Evolutionary conservation across 192 early-diverging fungal species (phyloP).

Genomic region (Spinellus fusiger): DNA sequence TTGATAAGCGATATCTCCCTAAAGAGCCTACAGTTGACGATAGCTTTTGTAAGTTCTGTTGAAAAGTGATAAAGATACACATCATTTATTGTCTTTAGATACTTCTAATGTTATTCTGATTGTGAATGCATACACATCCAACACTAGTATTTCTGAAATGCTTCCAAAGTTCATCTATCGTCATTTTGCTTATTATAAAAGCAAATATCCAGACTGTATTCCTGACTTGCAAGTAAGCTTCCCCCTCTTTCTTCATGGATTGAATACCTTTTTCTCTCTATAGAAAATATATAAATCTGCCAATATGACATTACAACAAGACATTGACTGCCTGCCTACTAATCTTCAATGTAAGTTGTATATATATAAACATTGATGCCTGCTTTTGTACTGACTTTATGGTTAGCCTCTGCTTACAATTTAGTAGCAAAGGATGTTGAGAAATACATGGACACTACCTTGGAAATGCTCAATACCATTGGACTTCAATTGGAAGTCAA

Average conservation of each 20-base stretch:
- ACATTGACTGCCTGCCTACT: slow-evolving; percentile 13
- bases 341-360: slow-evolving; percentile 5
- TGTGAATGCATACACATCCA: slow-evolving; percentile 61
- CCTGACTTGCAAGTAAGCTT: slow-evolving; percentile 44
- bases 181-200: slow-evolving; percentile 69
- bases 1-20: slow-evolving; percentile 63
- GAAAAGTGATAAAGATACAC: too few species aligned
- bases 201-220: slow-evolving; percentile 67
- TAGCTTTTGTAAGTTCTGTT: slow-evolving; percentile 40
- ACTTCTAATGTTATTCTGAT: slow-evolving; percentile 71
- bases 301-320: slow-evolving; percentile 10
- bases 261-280: background rate
- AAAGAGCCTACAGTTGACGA: slow-evolving; percentile 69
- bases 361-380: background rate
- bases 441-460: slow-evolving; percentile 15
- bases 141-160: slow-evolving; percentile 42
- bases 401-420: slow-evolving; percentile 1
- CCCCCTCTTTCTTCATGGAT: background rate
- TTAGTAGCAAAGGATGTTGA: slow-evolving; percentile 15
- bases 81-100: slow-evolving; percentile 39
- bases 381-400: background rate
- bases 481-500: slow-evolving; percentile 1
- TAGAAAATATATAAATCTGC: slow-evolving; percentile 18
- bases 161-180: slow-evolving; percentile 71
- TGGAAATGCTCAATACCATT: slow-evolving; percentile 14